Evolutionary conservation across 257 asterid species (phyloP).

Genomic region (Solanum gandarillasii): DNA sequence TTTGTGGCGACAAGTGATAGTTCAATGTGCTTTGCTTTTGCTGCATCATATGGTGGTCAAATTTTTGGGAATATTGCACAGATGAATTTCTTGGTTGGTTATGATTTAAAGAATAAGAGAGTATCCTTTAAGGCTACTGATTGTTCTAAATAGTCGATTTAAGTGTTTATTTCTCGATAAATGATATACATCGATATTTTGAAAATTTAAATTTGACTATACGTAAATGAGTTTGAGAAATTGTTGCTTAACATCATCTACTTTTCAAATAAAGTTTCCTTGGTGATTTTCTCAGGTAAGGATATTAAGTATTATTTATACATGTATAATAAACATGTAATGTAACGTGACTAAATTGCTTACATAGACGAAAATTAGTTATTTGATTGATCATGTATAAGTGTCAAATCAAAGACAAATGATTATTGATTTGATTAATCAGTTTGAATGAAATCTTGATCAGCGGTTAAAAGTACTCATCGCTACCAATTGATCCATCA

Average conservation of each 20-base stretch:
- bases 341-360: neutral
- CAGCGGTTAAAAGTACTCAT: neutral
- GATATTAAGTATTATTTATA: neutral
- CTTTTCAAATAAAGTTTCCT: neutral
- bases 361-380: neutral
- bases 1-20: slow-evolving; percentile 15
- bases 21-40: slow-evolving; percentile 36
- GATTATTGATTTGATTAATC: neutral
- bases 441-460: neutral
- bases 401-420: neutral
- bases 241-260: neutral
- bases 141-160: neutral
- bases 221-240: neutral
- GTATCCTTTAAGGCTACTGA: slow-evolving; percentile 4
- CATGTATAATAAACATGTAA: neutral
- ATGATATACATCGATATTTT: neutral
- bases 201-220: neutral
- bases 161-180: neutral
- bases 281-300: neutral
- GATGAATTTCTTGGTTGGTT: slow-evolving; percentile 14
- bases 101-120: neutral
- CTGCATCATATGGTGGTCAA: neutral
- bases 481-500: neutral
- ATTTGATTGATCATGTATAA: neutral
- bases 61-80: slow-evolving; percentile 32